Evolutionary conservation across 1,284 basidiomycete genomes (phyloP), one percentile per base, ranked within the genome.

Genomic region (Moesziomyces aphidis): DNA sequence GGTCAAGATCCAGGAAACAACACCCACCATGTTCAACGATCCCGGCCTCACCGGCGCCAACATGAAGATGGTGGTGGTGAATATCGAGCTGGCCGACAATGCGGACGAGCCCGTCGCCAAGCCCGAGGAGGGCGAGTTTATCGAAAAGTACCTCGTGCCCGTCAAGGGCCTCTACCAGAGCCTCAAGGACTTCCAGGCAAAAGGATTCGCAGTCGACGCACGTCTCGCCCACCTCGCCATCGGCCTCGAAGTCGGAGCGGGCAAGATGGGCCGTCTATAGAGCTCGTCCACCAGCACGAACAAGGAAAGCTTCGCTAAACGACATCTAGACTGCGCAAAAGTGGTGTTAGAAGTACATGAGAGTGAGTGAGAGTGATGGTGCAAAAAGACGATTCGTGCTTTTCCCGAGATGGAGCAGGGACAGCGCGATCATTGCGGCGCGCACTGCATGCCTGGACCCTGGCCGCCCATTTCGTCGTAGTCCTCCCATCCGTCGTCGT

Each of bases 121-220:
- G 49, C 82, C 82, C 1, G 82, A 84, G 45, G 81, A 82, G 47
- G 82, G 82, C 8, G 82, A 84, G 55, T 81, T 76, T 44, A 83
- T 84, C 58, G 82, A 84, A 54, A 74, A 74, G 45, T 76, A 83
- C 45, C 60, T 84, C 23, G 80, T 84, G 0, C 80, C 80, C 4
- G 61, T 82, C 13, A 74, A 70, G 17, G 65, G 71, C 0, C 69
- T 84, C 5, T 73, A 68, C 17, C 55, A 73, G 19, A 59, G 65
- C n/a, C 56, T 84, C 5, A 65, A 74, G 4, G 81, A 74, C 19
- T 79, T 84, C 46, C 61, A 76, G 57, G 24, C 61, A 5, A 65
- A 78, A 54, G 75, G 77, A 4, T 84, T 65, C 42, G 78, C 72
- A 21, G 73, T 84, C 10, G 82, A 84, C 42, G 82, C 82, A 10